Conservation (phyloP, 1,284 basidiomycete species). For the Trametes sp. region DNA sequence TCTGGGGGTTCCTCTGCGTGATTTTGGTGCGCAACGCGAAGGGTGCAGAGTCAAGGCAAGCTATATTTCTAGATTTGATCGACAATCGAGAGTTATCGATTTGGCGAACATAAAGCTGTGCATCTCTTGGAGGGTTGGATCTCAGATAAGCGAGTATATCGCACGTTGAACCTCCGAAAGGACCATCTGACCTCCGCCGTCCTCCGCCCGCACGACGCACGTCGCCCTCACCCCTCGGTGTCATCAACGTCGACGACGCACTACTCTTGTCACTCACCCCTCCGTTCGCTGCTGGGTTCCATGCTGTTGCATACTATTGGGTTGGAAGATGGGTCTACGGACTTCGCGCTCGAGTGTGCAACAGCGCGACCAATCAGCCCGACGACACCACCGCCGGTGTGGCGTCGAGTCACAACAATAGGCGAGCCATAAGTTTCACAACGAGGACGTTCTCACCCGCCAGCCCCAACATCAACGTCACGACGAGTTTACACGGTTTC, state of each 20-base stretch:
- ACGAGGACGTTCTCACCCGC: neutral
- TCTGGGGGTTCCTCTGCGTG: neutral
- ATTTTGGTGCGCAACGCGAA: neutral
- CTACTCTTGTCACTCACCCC: conserved; percentile 15
- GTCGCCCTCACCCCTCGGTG: neutral
- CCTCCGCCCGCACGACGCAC: no score
- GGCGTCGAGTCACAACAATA: conserved; percentile 10
- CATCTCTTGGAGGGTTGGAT: conserved; percentile 18
- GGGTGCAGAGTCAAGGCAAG: neutral
- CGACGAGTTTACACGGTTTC: neutral
- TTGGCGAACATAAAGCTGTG: conserved; percentile 9
- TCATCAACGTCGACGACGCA: neutral
- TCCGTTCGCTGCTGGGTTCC: conserved; percentile 21
- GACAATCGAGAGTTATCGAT: conserved; percentile 13
- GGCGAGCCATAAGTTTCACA: neutral
- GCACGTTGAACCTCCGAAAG: conserved; percentile 21
- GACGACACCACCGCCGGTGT: neutral
- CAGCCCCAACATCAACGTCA: neutral
- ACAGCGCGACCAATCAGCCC: neutral
- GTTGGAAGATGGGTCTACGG: no score
- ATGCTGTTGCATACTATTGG: no score
- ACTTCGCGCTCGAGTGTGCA: conserved; percentile 4
- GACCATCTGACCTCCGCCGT: conserved; percentile 13
- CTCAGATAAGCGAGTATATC: conserved; percentile 14
- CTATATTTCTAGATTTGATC: conserved; percentile 12